A percentile compares a stretch with the other conserved stretches of the same genome.
phyloP scores from a whole-genome alignment of 2,329 filamentous ascomycete genomes.

The Amauroascus verrucosus region DNA sequence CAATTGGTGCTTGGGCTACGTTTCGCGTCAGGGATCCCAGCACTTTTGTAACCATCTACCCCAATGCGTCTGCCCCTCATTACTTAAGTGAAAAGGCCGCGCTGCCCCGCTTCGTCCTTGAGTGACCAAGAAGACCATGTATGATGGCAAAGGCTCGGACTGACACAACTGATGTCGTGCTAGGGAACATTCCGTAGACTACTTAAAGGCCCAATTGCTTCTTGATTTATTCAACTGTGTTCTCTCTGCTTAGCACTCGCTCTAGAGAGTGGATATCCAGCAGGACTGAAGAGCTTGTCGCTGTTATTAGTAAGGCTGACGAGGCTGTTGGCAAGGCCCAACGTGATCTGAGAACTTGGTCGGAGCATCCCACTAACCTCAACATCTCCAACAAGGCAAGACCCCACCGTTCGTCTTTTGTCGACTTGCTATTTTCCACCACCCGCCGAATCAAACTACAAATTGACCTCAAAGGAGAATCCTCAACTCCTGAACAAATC shows the following conservation, averaged over 20 bases:
- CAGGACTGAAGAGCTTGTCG: no score
- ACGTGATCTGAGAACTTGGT: slow-evolving; percentile 1
- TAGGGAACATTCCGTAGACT: not conserved
- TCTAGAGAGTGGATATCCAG: not conserved
- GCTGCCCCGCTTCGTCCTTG: not conserved
- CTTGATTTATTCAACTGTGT: no score
- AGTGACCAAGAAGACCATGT: no score
- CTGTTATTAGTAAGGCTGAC: no score
- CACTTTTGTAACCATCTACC: not conserved
- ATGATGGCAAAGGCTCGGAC: not conserved
- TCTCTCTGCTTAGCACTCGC: not conserved
- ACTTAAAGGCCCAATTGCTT: not conserved
- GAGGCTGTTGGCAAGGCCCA: no score
- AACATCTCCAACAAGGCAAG: slow-evolving; percentile 3
- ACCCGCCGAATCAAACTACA: not conserved
- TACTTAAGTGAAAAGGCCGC: slow-evolving; percentile 1
- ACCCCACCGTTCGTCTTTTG: slow-evolving; percentile 6
- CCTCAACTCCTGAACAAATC: not conserved
- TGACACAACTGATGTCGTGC: not conserved
- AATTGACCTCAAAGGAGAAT: not conserved
- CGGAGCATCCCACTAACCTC: slow-evolving; percentile 4
- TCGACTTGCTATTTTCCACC: not conserved
- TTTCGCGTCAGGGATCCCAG: slow-evolving; percentile 2
- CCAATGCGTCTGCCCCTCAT: slow-evolving; percentile 2
- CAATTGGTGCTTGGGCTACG: not conserved